Evolutionary conservation across 768 basidiomycete species (phyloP).

Genomic region (Pisolithus albus): DNA sequence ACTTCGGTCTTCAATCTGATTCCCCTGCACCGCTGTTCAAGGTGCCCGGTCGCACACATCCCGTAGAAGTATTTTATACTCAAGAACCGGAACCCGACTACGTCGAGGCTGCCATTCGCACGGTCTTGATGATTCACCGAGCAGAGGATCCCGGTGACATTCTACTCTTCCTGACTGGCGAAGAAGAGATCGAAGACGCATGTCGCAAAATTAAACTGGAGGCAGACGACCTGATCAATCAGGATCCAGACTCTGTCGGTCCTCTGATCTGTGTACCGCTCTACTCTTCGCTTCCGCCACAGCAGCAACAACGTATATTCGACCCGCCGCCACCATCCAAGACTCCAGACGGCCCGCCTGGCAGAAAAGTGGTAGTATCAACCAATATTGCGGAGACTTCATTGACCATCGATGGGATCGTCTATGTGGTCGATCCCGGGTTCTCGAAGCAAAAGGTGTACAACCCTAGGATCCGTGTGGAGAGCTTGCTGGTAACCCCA

Average conservation of each 20-base stretch:
- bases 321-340: slow-evolving; percentile 72
- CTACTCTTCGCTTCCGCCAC: slow-evolving; percentile 90
- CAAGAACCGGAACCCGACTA: slow-evolving; percentile 93
- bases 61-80: slow-evolving; percentile 93
- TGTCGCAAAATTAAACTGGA: slow-evolving; percentile 91
- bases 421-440: slow-evolving; percentile 98
- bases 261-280: slow-evolving; percentile 87
- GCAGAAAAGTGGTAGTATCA: slow-evolving; percentile 89
- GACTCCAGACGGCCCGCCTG: slow-evolving; percentile 63
- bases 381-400: slow-evolving; percentile 99
- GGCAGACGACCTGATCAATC: slow-evolving; percentile 73
- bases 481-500: slow-evolving; percentile 86
- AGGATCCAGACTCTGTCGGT: slow-evolving; percentile 70
- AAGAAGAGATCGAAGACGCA: slow-evolving; percentile 96
- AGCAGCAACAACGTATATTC: slow-evolving; percentile 95
- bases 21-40: slow-evolving; percentile 73
- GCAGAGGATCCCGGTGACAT: slow-evolving; percentile 92
- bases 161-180: slow-evolving; percentile 92
- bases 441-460: slow-evolving; percentile 99
- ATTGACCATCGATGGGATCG: slow-evolving; percentile 95
- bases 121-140: slow-evolving; percentile 94
- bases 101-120: slow-evolving; percentile 93
- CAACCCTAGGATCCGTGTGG: slow-evolving; percentile 94
- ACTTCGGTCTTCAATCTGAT: slow-evolving; percentile 54
- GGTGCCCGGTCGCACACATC: slow-evolving; percentile 89